Conservation (phyloP, 129 eudicot genomes). For the Silybum marianum region DNA sequence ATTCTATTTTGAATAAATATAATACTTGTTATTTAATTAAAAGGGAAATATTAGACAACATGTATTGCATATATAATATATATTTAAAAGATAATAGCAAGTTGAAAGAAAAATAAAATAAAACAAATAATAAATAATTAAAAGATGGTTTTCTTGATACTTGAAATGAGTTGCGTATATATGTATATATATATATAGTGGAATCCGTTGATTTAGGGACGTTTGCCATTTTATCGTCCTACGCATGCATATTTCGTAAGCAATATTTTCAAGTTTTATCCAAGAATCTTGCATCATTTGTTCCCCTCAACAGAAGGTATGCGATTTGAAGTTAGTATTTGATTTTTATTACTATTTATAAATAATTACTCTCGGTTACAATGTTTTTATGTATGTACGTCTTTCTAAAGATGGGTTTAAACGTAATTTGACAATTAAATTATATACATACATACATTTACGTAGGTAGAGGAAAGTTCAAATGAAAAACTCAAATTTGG, state of each 20-base stretch:
- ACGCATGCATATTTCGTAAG: constrained; percentile 38
- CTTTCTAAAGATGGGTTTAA: background rate
- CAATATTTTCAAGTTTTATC: constrained; percentile 21
- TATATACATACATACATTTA: too few relatives aligned
- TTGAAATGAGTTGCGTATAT: constrained; percentile 34
- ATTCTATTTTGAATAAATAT: constrained; percentile 19
- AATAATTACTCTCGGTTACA: background rate
- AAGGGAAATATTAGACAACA: background rate
- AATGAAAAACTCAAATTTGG: too few relatives aligned
- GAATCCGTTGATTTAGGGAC: constrained; percentile 37
- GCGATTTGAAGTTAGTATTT: background rate
- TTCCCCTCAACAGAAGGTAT: background rate
- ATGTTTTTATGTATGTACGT: background rate
- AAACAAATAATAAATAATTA: background rate
- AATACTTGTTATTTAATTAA: background rate
- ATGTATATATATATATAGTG: constrained; percentile 6
- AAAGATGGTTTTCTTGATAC: background rate
- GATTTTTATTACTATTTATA: background rate
- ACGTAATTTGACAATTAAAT: background rate
- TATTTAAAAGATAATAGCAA: constrained; percentile 19
- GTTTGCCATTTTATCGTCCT: background rate
- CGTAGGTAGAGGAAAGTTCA: too few relatives aligned
- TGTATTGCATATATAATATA: background rate
- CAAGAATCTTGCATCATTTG: constrained; percentile 1
- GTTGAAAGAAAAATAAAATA: constrained; percentile 15